Base-by-base conservation (phyloP, 2,329 filamentous ascomycete species). In the Sporothrix inflata region DNA sequence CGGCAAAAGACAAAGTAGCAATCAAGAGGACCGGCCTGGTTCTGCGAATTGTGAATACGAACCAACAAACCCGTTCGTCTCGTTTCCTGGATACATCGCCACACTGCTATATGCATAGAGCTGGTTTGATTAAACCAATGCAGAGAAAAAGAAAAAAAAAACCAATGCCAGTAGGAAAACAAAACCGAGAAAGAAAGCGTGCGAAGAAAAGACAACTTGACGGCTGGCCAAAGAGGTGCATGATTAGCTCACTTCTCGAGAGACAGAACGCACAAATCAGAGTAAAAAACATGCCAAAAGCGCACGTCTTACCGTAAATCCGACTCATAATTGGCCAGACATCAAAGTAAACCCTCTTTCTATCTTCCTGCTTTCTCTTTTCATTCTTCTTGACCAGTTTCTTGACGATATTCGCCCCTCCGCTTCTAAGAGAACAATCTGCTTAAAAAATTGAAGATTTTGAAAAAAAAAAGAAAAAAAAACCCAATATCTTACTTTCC, bases 181-280 rank as follows among this genome's bases (percentile, higher is more conserved):
- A 45, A 45, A 45, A 45, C n/a, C n/a, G 42, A 45, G 8, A 16
- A 45, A 11, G 7, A 27, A 12, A 55, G 16, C 47, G 5, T 2
- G 6, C 21, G 12, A 45, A 63, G 34, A 42, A 21, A 21, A 8
- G 12, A 63, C n/a, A 27, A 63, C 9, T 21, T 24, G 60, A 38
- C 12, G 60, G 38, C 6, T 21, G 60, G 4, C 60, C 60, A 63
- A 45, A 63, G 60, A 63, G 60, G 60, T 63, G 38, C 60, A 63
- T 27, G 34, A 34, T n/a, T 24, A 42, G 38, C n/a, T 24, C n/a
- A 63, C 5, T n/a, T 1, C 16, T 7, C 7, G 16, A 34, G 30
- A 34, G 30, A 34, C 6, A 34, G 30, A 3, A 34, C 30, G 30
- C 30, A 34, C 30, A 34, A 34, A 34, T 34, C 30, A 34, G 6